A percentile compares a stretch with the other conserved stretches of the same genome.
These are phyloP conservation scores for Rubus idaeus DNA, from an alignment of 306 rosid species.

Conservation along the genomic window DNA sequence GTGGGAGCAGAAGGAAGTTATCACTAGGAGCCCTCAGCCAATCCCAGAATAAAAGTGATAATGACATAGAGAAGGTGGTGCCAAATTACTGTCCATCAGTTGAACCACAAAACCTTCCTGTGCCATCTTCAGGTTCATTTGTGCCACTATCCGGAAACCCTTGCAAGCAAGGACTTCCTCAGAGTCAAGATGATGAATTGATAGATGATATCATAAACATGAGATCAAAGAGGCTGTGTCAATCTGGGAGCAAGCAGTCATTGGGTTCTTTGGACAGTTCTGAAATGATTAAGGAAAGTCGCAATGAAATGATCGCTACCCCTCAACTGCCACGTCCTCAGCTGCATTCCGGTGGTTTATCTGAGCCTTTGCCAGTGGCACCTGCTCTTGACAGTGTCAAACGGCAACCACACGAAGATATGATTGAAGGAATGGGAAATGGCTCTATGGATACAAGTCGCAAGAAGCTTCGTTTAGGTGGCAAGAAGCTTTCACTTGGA, in stretches of 20 bases:
- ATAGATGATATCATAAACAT: neutral
- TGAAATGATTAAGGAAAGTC: neutral
- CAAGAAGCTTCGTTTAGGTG: constrained; percentile 24
- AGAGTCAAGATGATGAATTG: constrained; percentile 3
- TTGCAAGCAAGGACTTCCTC: constrained; percentile 1
- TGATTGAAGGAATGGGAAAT: constrained; percentile 8
- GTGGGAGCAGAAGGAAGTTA: constrained; percentile 28
- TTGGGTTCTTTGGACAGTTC: constrained; percentile 7
- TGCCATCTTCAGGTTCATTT: constrained; percentile 5
- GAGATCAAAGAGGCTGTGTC: constrained; percentile 14
- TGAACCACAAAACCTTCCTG: neutral
- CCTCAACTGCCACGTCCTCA: constrained; percentile 4
- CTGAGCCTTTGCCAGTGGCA: neutral
- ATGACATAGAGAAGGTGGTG: constrained; percentile 4
- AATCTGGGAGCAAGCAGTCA: constrained; percentile 10
- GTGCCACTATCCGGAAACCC: constrained; percentile 5
- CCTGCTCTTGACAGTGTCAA: neutral
- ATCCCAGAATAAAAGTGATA: constrained; percentile 12
- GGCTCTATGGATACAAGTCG: neutral
- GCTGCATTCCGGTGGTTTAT: neutral
- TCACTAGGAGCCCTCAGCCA: constrained; percentile 21
- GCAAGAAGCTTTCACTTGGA: constrained; percentile 31
- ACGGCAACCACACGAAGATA: constrained; percentile 7
- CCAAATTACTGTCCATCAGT: constrained; percentile 2
- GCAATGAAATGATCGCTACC: neutral